Evolutionary conservation across 2,329 filamentous ascomycete species (phyloP).

Genomic region (Neoascochyta sp.): DNA sequence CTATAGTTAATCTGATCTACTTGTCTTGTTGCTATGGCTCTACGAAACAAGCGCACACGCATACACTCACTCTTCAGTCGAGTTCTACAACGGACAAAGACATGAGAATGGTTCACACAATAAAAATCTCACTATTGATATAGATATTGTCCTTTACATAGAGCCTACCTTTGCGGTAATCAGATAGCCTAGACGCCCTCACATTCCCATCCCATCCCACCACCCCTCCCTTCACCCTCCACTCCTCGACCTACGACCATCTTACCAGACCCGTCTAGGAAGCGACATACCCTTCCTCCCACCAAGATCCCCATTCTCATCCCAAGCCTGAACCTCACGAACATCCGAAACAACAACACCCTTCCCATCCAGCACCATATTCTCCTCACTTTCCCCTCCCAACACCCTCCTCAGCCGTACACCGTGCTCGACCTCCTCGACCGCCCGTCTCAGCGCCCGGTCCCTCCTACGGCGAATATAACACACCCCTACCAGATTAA

Average conservation of each 20-base stretch:
- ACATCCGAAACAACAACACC: constrained; percentile 21
- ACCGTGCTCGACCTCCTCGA: constrained; percentile 21
- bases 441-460: constrained; percentile 13
- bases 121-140: too few species aligned
- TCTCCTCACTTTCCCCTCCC: too few species aligned
- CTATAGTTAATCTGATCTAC: too few species aligned
- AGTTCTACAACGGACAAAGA: too few species aligned
- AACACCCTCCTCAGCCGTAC: constrained; percentile 7
- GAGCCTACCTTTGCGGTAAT: too few species aligned
- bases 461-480: too few species aligned
- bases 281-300: constrained; percentile 22
- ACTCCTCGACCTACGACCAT: constrained; percentile 19
- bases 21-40: too few species aligned
- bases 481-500: constrained; percentile 16
- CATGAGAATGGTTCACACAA: too few species aligned
- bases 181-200: neutral
- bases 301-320: constrained; percentile 9
- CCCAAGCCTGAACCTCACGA: constrained; percentile 8
- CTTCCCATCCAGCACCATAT: constrained; percentile 24
- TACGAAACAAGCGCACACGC: too few species aligned
- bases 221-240: constrained; percentile 4
- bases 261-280: constrained; percentile 8
- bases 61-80: too few species aligned
- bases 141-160: too few species aligned
- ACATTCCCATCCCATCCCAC: neutral